Percentiles rank a stretch among this genome's conserved stretches.
These are phyloP conservation scores for Geotrichum aggregatum DNA, from an alignment of 1,139 yeast genomes.

Conservation along the genomic window DNA sequence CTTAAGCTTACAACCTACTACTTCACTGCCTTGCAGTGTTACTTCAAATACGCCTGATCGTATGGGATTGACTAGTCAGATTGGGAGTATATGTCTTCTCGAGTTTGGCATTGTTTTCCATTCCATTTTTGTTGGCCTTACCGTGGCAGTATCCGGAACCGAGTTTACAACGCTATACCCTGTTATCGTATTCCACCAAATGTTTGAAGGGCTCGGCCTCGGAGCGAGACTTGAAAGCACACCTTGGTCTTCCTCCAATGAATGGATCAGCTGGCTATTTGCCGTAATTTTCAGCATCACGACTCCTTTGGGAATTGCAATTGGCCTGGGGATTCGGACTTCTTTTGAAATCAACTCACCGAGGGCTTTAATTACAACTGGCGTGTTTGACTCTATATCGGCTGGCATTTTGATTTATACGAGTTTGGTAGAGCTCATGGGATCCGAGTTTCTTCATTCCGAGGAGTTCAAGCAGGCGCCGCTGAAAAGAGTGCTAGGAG, in stretches of 20 bases:
- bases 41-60: neutral
- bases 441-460: slow-evolving; percentile 72
- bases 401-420: slow-evolving; percentile 83
- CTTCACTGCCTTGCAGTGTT: neutral
- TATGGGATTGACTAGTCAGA: slow-evolving; percentile 29
- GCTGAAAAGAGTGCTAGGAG: slow-evolving; percentile 40
- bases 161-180: slow-evolving; percentile 74
- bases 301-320: slow-evolving; percentile 79
- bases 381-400: slow-evolving; percentile 76
- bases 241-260: slow-evolving; percentile 54
- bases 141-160: slow-evolving; percentile 66
- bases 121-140: slow-evolving; percentile 72
- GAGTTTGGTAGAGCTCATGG: slow-evolving; percentile 88
- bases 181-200: slow-evolving; percentile 83
- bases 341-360: slow-evolving; percentile 56
- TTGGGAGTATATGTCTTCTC: slow-evolving; percentile 55
- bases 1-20: neutral
- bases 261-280: slow-evolving; percentile 55
- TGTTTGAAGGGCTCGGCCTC: slow-evolving; percentile 88
- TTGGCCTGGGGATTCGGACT: slow-evolving; percentile 77
- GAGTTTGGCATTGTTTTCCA: slow-evolving; percentile 81
- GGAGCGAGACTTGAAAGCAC: slow-evolving; percentile 80
- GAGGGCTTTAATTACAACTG: slow-evolving; percentile 64
- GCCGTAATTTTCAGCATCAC: slow-evolving; percentile 60
- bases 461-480: slow-evolving; percentile 32